Conservation (phyloP, 305 asterid species). For the Lippia alba region DNA sequence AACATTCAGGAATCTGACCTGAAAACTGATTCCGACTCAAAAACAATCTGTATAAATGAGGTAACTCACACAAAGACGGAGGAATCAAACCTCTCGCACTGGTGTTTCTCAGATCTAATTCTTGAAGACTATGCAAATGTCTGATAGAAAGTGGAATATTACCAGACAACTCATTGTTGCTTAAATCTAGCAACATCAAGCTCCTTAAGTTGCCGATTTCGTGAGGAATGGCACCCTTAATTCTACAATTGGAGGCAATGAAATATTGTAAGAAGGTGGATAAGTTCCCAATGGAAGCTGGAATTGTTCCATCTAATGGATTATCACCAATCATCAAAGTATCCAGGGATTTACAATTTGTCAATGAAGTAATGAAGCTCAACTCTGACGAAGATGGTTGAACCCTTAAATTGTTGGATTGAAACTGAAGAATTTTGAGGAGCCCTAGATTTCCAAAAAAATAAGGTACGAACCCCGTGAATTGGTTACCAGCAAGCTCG, state of each 20-base stretch:
- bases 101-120: not conserved
- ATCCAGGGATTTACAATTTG: not conserved
- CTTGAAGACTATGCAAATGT: conserved; percentile 11
- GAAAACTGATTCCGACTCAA: not conserved
- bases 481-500: not conserved
- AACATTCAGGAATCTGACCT: not conserved
- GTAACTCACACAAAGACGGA: not conserved
- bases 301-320: not conserved
- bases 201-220: conserved; percentile 28
- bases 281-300: not conserved
- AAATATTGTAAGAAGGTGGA: not conserved
- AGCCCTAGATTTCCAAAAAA: conserved; percentile 34
- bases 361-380: conserved; percentile 35
- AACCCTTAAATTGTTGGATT: conserved; percentile 19
- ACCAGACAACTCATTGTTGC: conserved; percentile 16
- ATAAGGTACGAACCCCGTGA: conserved; percentile 37
- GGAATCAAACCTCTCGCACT: not conserved
- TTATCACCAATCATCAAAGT: not conserved
- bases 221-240: conserved; percentile 31
- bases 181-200: conserved; percentile 1
- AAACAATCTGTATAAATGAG: not conserved
- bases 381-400: conserved; percentile 14
- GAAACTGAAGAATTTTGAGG: conserved; percentile 12
- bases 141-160: not conserved
- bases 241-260: not conserved